Percentiles rank a stretch among this genome's conserved stretches.
phyloP scores from a whole-genome alignment of 2,329 filamentous ascomycete genomes.

The Sclerotinia spermophila region DNA sequence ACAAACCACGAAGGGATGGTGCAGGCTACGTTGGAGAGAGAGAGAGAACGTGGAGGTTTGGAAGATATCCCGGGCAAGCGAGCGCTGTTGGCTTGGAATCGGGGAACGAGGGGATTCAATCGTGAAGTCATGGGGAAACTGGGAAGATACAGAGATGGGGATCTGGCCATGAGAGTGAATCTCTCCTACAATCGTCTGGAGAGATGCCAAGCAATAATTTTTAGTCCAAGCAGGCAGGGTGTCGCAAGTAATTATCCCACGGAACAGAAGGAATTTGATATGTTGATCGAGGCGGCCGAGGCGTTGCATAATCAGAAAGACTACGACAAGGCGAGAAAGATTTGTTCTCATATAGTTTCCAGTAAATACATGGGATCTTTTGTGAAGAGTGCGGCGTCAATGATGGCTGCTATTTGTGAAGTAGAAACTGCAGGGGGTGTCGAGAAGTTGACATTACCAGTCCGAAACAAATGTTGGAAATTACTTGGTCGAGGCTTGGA shows the following conservation, averaged over 20 bases:
- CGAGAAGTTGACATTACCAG: not conserved
- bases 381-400: not conserved
- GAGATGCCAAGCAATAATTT: not conserved
- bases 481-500: not conserved
- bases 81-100: not conserved
- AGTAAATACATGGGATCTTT: not conserved
- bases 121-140: not conserved
- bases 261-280: constrained; percentile 6
- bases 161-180: not conserved
- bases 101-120: not conserved
- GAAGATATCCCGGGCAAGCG: not conserved
- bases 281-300: not conserved
- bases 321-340: not conserved
- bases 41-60: not conserved
- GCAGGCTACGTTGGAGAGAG: not conserved
- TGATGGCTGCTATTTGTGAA: not conserved
- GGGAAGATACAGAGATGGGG: not conserved
- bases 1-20: not conserved
- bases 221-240: not conserved
- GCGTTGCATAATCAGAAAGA: not conserved
- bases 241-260: not conserved
- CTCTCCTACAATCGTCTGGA: not conserved
- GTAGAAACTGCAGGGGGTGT: not conserved
- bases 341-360: not conserved
- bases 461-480: not conserved